Evolutionary conservation across 2,329 filamentous ascomycete species (phyloP), one percentile per base, ranked within the genome.

Genomic region (Gaeumannomyces sp.): DNA sequence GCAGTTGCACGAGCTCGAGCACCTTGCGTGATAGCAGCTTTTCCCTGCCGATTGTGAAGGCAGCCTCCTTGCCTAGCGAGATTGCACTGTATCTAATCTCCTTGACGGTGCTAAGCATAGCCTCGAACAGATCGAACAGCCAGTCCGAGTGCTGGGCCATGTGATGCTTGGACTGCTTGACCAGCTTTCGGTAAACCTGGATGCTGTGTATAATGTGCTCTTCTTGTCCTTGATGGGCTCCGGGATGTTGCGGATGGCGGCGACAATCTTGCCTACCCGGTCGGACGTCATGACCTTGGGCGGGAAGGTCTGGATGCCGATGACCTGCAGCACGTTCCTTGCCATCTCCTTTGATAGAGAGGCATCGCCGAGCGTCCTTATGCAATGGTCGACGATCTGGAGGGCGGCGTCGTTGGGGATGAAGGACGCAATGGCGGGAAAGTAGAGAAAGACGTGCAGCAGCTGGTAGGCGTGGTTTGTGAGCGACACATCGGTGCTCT

Each of bases 311-410:
- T 97, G 93, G 60, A 89, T 86, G 59, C 88, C 89, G 19, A 97
- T 80, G 7, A 96, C 83, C 67, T 93, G 89, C 81, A 97, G 88
- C 69, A 96, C 83, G 69, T 91, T 88, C 50, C 90, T 90, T 35
- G 90, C 81, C 13, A 96, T 80, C 22, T 91, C 88, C 71, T 98
- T 98, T 0, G 93, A 85, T 22, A 86, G 79, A 4, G 83, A 79
- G 3, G 81, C 74, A 66, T 94, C 88, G 70, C 91, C 85, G 63
- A 97, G 86, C 13, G 85, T 86, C 61, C 84, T 84, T 67, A 96
- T 91, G 63, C 89, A 88, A 68, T 93, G 88, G 65, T 98, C 93
- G 56, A 97, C 78, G 64, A 97, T 82, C 73, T 92, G 95, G 22
- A 86, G 76, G 64, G 87, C 88, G 53, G 97, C 96, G 33, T 97